phyloP scores from a whole-genome alignment of 139 green algal genomes.

The Haematococcus lacustris region DNA sequence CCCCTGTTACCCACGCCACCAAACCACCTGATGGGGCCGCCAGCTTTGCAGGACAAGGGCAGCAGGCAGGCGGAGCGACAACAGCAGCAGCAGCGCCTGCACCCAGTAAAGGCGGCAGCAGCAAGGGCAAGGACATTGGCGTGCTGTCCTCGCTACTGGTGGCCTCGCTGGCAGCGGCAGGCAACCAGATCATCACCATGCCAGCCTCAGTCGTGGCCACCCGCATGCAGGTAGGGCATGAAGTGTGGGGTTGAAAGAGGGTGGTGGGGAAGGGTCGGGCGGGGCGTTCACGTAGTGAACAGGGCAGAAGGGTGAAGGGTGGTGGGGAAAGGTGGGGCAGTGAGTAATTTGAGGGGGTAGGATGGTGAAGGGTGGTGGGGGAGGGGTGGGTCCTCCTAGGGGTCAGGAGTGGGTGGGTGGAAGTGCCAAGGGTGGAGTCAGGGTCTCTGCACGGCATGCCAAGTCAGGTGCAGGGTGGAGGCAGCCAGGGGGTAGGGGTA shows the following conservation, averaged over 20 bases:
- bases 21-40: neutral
- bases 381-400: too few species aligned
- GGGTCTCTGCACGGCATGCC: too few species aligned
- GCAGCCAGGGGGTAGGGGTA: too few species aligned
- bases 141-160: constrained; percentile 63
- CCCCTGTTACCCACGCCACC: too few species aligned
- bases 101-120: too few species aligned
- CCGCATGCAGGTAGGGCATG: constrained; percentile 82
- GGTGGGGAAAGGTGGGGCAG: too few species aligned
- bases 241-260: neutral
- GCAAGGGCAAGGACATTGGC: constrained; percentile 40
- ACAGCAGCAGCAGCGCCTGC: neutral
- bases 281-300: neutral
- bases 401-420: too few species aligned
- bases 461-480: too few species aligned
- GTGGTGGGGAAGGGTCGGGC: neutral
- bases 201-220: constrained; percentile 85
- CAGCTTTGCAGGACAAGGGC: neutral
- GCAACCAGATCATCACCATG: constrained; percentile 83
- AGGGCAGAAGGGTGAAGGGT: too few species aligned
- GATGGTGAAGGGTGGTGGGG: too few species aligned
- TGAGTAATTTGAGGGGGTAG: too few species aligned
- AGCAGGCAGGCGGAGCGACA: neutral
- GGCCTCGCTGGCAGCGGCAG: constrained; percentile 56
- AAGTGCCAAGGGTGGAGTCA: too few species aligned